phyloP scores from a whole-genome alignment of 352 stramenopile genomes.

The Phytophthora citricola region DNA sequence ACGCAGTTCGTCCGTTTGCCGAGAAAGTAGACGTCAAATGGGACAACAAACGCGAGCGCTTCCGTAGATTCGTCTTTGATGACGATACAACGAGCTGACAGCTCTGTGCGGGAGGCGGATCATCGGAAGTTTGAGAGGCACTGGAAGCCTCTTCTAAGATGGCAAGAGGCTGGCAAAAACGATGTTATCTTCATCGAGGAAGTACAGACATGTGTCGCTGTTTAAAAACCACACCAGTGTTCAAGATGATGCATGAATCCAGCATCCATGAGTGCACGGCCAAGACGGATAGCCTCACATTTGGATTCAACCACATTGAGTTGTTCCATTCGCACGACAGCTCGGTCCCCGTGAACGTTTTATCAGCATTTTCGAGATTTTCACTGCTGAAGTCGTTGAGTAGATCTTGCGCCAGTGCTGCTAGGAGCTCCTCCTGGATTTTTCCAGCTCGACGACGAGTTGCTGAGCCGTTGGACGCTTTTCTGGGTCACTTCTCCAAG shows the following conservation, averaged over 20 bases:
- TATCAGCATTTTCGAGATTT: constrained; percentile 6
- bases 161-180: constrained; percentile 40
- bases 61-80: constrained; percentile 23
- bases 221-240: constrained; percentile 36
- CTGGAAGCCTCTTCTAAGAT: constrained; percentile 33
- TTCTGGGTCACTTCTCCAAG: constrained; percentile 56
- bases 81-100: constrained; percentile 7
- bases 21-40: constrained; percentile 25
- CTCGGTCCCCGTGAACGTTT: constrained; percentile 36
- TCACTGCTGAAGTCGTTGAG: constrained; percentile 28
- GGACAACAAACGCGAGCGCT: constrained; percentile 22
- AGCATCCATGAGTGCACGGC: constrained; percentile 67
- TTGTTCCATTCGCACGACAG: constrained; percentile 38
- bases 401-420: constrained; percentile 48
- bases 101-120: not conserved
- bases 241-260: constrained; percentile 54
- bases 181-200: constrained; percentile 52
- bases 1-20: constrained; percentile 5
- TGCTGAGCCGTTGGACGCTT: constrained; percentile 46
- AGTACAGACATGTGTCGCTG: constrained; percentile 37
- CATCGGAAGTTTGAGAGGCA: constrained; percentile 21
- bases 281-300: constrained; percentile 47
- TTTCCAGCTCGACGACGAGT: constrained; percentile 52
- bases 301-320: constrained; percentile 28
- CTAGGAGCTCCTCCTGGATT: constrained; percentile 62